Evolutionary conservation across 805 yeast species (phyloP).

Genomic region (Scheffersomyces amazonensis): DNA sequence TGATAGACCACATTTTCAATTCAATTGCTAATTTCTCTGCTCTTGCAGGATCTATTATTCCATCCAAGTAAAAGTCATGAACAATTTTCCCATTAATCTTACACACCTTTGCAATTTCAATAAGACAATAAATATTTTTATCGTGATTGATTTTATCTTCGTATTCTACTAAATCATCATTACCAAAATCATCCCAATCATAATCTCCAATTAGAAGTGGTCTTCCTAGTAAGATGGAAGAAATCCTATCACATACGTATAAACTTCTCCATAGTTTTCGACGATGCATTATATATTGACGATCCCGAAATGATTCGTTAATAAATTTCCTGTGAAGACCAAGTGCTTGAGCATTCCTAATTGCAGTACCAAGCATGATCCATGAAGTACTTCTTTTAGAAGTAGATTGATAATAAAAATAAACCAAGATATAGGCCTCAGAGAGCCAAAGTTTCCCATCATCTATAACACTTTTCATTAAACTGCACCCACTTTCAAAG

Average conservation of each 20-base stretch:
- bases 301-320: conserved; percentile 33
- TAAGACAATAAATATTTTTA: conserved; percentile 19
- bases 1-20: conserved; percentile 27
- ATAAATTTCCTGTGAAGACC: conserved; percentile 37
- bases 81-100: conserved; percentile 25
- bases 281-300: conserved; percentile 22
- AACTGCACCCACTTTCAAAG: conserved; percentile 29
- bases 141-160: conserved; percentile 7
- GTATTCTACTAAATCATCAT: conserved; percentile 1
- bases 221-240: conserved; percentile 33
- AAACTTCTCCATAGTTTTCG: conserved; percentile 32
- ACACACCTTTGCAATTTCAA: conserved; percentile 21
- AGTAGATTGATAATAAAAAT: conserved; percentile 36
- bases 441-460: conserved; percentile 41
- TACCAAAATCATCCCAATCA: conserved; percentile 34
- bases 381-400: conserved; percentile 40
- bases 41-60: conserved; percentile 19
- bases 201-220: conserved; percentile 29
- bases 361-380: conserved; percentile 40
- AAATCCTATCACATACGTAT: conserved; percentile 30
- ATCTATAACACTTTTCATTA: conserved; percentile 27
- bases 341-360: conserved; percentile 37
- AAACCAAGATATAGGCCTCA: conserved; percentile 35
- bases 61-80: conserved; percentile 25
- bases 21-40: conserved; percentile 31